phyloP scores from a whole-genome alignment of 2,329 filamentous ascomycete genomes.

The Alternaria triticina region DNA sequence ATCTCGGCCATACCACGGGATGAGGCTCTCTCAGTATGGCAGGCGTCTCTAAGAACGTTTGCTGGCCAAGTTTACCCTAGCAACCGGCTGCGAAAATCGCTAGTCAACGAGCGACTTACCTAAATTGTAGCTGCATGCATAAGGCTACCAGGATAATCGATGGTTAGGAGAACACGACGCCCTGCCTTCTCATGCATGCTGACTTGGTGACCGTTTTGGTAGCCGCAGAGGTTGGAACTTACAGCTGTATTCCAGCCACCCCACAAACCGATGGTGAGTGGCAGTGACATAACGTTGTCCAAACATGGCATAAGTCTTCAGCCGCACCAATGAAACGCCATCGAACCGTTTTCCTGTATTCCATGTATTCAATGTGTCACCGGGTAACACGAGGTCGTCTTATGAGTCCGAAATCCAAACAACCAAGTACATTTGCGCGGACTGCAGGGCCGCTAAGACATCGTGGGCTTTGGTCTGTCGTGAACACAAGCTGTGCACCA shows the following conservation, averaged over 20 bases:
- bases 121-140: slow-evolving; percentile 18
- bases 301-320: background rate
- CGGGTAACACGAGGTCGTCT: background rate
- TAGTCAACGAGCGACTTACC: slow-evolving; percentile 13
- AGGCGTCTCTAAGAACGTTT: slow-evolving; percentile 15
- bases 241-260: slow-evolving; percentile 11
- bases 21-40: slow-evolving; percentile 19
- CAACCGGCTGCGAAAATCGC: slow-evolving; percentile 14
- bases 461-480: background rate
- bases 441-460: background rate
- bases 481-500: background rate
- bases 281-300: background rate
- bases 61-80: slow-evolving; percentile 22
- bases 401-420: background rate
- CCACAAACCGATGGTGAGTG: background rate
- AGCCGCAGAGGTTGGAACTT: background rate
- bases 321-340: background rate
- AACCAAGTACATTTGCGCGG: background rate
- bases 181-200: slow-evolving; percentile 12
- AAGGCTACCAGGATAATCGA: slow-evolving; percentile 20
- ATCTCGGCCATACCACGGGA: slow-evolving; percentile 21
- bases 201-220: slow-evolving; percentile 5
- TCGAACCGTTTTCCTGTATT: background rate
- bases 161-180: slow-evolving; percentile 5
- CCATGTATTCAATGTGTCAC: background rate